These are phyloP conservation scores for Penicillium ucsense DNA, from an alignment of 495 filamentous ascomycete genomes.

Conservation along the genomic window DNA sequence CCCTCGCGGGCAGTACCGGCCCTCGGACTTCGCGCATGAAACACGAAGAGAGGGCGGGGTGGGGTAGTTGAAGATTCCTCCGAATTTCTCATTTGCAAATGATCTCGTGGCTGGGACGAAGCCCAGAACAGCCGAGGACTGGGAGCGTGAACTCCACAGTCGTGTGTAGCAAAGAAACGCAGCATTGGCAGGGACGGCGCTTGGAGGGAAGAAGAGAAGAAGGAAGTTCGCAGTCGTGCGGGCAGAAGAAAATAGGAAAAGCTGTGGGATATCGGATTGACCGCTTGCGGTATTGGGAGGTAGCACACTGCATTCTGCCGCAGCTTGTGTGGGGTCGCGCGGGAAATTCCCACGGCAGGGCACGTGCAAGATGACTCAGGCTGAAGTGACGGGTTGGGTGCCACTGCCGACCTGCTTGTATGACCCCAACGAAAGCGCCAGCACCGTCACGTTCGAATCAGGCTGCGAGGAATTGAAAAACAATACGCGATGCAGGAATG, in stretches of 20 bases:
- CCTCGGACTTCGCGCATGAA: slow-evolving; percentile 9
- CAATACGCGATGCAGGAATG: too few relatives aligned
- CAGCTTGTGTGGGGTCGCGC: not conserved
- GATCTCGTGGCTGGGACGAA: slow-evolving; percentile 10
- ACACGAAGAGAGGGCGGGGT: slow-evolving; percentile 30
- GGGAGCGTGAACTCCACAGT: slow-evolving; percentile 18
- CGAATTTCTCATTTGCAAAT: slow-evolving; percentile 99
- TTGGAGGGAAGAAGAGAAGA: slow-evolving; percentile 46
- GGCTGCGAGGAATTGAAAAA: too few relatives aligned
- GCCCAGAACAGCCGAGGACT: slow-evolving; percentile 16
- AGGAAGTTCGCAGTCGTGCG: slow-evolving; percentile 10
- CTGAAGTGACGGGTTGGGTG: too few relatives aligned
- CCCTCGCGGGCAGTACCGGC: slow-evolving; percentile 76
- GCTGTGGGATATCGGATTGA: slow-evolving; percentile 3
- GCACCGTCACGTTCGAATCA: too few relatives aligned
- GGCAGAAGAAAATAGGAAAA: slow-evolving; percentile 8
- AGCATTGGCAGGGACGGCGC: slow-evolving; percentile 93
- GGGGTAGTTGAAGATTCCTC: slow-evolving; percentile 80
- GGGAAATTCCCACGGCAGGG: slow-evolving; percentile 5
- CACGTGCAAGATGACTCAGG: not conserved
- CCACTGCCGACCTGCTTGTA: too few relatives aligned
- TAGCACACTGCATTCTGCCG: slow-evolving; percentile 1
- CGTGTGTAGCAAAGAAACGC: slow-evolving; percentile 99
- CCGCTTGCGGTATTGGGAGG: slow-evolving; percentile 3
- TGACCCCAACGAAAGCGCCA: too few relatives aligned